A percentile compares a stretch with the other conserved stretches of the same genome.
phyloP scores from a whole-genome alignment of 2,329 filamentous ascomycete species.

The Phialophora chinensis region DNA sequence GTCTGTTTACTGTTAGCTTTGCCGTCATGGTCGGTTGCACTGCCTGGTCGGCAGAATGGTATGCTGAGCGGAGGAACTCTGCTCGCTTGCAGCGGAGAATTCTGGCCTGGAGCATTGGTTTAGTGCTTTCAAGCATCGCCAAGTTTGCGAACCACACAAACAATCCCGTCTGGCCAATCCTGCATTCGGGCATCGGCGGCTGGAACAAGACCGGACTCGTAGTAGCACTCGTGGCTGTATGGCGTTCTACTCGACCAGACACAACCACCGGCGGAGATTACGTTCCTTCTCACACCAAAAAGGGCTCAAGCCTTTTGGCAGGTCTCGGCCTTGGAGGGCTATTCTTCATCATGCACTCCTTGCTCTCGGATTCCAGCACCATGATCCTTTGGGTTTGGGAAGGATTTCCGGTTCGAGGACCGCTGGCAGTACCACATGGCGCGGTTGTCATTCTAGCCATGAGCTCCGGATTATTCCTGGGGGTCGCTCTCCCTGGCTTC shows the following conservation, averaged over 20 bases:
- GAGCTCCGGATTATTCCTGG: constrained; percentile 77
- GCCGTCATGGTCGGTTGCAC: constrained; percentile 80
- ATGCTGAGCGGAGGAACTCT: constrained; percentile 75
- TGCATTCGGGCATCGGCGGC: constrained; percentile 87
- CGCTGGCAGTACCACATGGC: constrained; percentile 86
- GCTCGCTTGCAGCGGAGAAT: constrained; percentile 80
- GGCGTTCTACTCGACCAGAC: constrained; percentile 74
- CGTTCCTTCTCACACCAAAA: constrained; percentile 59
- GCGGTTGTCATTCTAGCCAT: constrained; percentile 85
- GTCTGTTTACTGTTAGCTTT: constrained; percentile 81
- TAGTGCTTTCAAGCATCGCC: constrained; percentile 82
- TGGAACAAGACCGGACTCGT: constrained; percentile 85
- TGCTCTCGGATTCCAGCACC: constrained; percentile 95
- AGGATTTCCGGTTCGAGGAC: constrained; percentile 87
- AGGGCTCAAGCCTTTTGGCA: constrained; percentile 72
- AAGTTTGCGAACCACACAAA: constrained; percentile 96
- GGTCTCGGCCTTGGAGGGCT: constrained; percentile 81
- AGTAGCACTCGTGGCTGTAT: constrained; percentile 74
- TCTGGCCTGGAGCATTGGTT: constrained; percentile 77
- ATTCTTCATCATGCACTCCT: constrained; percentile 86
- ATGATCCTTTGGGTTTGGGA: constrained; percentile 99
- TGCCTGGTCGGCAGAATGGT: constrained; percentile 82
- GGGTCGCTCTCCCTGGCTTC: constrained; percentile 73
- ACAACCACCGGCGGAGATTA: constrained; percentile 59
- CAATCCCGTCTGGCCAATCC: constrained; percentile 95